Percentiles rank a stretch among this genome's conserved stretches.
These are phyloP conservation scores for Gyromitra esculenta DNA, from an alignment of 2,329 filamentous ascomycete genomes.

Conservation along the genomic window DNA sequence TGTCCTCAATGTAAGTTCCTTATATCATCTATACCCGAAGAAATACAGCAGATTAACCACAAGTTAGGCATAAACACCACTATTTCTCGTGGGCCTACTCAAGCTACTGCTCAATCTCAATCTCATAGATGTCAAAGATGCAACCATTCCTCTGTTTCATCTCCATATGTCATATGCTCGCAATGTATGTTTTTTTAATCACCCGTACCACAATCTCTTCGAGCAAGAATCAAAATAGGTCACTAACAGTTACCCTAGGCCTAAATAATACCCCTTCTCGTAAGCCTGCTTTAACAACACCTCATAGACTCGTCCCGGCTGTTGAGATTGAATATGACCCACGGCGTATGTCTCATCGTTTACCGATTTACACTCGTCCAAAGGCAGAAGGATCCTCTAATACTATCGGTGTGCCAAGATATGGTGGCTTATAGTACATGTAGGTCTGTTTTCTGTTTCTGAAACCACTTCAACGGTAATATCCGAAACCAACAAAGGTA, in stretches of 20 bases:
- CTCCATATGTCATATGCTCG: background rate
- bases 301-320: too few species aligned
- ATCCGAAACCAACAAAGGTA: background rate
- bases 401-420: background rate
- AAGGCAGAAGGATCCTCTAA: too few species aligned
- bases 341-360: slow-evolving; percentile 16
- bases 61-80: too few species aligned
- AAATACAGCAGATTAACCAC: too few species aligned
- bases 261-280: background rate
- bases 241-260: slow-evolving; percentile 7
- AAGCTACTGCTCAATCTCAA: background rate
- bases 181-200: slow-evolving; percentile 5
- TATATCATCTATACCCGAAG: too few species aligned
- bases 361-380: background rate
- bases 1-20: too few species aligned
- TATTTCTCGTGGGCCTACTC: too few species aligned
- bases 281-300: background rate
- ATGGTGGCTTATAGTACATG: background rate
- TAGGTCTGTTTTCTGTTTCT: too few species aligned
- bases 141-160: background rate
- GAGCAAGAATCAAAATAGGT: background rate
- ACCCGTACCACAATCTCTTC: background rate
- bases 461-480: too few species aligned
- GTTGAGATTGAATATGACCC: background rate
- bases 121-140: slow-evolving; percentile 8